Conservation (phyloP, 2,329 filamentous ascomycete species). For the Arthrobotrys pseudoclavata region DNA sequence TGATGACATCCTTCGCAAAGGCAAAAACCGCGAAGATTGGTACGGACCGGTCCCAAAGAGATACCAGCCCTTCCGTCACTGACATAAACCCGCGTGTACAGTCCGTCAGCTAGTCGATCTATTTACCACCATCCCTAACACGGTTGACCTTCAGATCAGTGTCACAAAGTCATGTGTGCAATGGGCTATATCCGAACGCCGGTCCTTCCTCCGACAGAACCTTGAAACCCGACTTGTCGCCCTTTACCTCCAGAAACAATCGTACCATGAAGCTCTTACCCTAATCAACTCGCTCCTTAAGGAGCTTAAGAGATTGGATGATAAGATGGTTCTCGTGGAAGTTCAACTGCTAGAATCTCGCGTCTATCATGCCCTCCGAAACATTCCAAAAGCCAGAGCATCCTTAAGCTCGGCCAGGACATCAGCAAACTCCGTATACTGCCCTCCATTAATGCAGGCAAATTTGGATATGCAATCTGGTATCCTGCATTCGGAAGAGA, state of each 20-base stretch:
- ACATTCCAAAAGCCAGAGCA: slow-evolving; percentile 94
- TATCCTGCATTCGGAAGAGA: slow-evolving; percentile 98
- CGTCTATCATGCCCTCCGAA: slow-evolving; percentile 97
- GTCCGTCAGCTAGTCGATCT: slow-evolving; percentile 97
- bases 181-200: slow-evolving; percentile 94
- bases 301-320: slow-evolving; percentile 96
- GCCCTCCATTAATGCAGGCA: slow-evolving; percentile 92
- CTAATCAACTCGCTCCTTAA: slow-evolving; percentile 96
- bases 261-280: slow-evolving; percentile 95
- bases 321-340: slow-evolving; percentile 97
- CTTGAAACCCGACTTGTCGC: slow-evolving; percentile 94
- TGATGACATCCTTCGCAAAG: slow-evolving; percentile 96
- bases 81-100: slow-evolving; percentile 66
- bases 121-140: slow-evolving; percentile 92
- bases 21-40: slow-evolving; percentile 98
- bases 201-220: slow-evolving; percentile 96
- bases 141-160: slow-evolving; percentile 90
- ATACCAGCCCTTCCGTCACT: neutral
- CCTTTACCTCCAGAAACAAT: slow-evolving; percentile 96
- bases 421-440: slow-evolving; percentile 96
- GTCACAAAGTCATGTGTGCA: slow-evolving; percentile 99
- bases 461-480: slow-evolving; percentile 99
- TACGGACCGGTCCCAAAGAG: slow-evolving; percentile 67
- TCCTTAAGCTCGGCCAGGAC: slow-evolving; percentile 94
- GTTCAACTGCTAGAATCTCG: slow-evolving; percentile 97